A percentile compares a stretch with the other conserved stretches of the same genome.
phyloP scores from a whole-genome alignment of 352 stramenopile species.

The Globisporangium irregulare region DNA sequence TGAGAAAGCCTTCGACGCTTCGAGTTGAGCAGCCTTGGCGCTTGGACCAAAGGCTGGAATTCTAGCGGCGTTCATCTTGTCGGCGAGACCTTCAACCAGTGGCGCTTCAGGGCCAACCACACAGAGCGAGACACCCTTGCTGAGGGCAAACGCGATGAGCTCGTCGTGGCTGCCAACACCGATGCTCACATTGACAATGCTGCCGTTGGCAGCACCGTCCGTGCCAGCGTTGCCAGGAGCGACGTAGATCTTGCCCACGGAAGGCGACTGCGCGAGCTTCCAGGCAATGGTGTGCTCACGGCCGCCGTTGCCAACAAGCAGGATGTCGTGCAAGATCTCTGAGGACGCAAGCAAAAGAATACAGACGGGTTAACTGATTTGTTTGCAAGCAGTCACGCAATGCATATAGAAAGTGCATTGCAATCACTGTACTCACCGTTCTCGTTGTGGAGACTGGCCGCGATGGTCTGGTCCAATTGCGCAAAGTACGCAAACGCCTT shows the following conservation, averaged over 20 bases:
- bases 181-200: slow-evolving; percentile 83
- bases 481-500: slow-evolving; percentile 83
- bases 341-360: background rate
- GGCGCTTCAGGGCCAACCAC: slow-evolving; percentile 97
- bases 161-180: slow-evolving; percentile 53
- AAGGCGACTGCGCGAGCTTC: slow-evolving; percentile 87
- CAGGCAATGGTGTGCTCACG: slow-evolving; percentile 94
- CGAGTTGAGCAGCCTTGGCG: slow-evolving; percentile 92
- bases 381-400: background rate
- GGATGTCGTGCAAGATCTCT: slow-evolving; percentile 77
- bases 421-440: slow-evolving; percentile 22
- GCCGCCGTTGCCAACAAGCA: slow-evolving; percentile 92
- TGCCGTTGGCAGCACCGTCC: slow-evolving; percentile 25
- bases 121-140: slow-evolving; percentile 93
- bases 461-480: slow-evolving; percentile 66
- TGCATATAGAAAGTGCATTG: background rate
- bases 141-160: slow-evolving; percentile 72
- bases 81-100: slow-evolving; percentile 94
- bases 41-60: slow-evolving; percentile 97
- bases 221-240: slow-evolving; percentile 91
- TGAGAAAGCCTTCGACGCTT: slow-evolving; percentile 98
- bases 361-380: background rate
- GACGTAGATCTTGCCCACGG: slow-evolving; percentile 81
- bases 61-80: slow-evolving; percentile 90
- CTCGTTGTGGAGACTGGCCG: slow-evolving; percentile 43